A percentile compares a stretch with the other conserved stretches of the same genome.
Evolutionary conservation across 768 basidiomycete genomes (phyloP).

Genomic region (Amanita rubescens): DNA sequence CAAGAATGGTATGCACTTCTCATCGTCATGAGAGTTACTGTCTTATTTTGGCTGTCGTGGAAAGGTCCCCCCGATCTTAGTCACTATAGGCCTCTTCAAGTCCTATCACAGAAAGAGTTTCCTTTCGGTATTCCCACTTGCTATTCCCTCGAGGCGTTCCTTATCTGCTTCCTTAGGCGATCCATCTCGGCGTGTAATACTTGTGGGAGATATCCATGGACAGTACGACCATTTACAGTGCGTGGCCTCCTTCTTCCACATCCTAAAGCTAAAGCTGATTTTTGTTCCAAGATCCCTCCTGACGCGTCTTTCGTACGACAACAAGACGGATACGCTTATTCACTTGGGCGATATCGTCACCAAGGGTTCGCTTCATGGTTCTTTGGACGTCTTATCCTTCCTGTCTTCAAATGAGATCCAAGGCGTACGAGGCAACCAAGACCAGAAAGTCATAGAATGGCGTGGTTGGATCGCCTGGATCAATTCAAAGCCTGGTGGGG

Average conservation of each 20-base stretch:
- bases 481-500: constrained; percentile 32
- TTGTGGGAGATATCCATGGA: constrained; percentile 88
- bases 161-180: constrained; percentile 32
- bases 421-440: constrained; percentile 92
- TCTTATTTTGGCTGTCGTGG: background rate
- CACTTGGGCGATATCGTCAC: constrained; percentile 80
- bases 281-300: constrained; percentile 48
- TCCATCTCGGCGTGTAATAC: constrained; percentile 49
- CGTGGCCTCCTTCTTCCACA: background rate
- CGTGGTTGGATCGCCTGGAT: constrained; percentile 83
- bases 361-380: constrained; percentile 57
- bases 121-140: constrained; percentile 37
- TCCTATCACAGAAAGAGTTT: constrained; percentile 41
- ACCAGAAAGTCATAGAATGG: constrained; percentile 90
- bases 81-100: constrained; percentile 34
- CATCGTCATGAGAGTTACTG: background rate
- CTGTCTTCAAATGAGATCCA: constrained; percentile 56
- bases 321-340: constrained; percentile 58
- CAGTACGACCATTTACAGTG: constrained; percentile 64
- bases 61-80: constrained; percentile 51
- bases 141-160: background rate
- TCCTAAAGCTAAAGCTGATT: background rate
- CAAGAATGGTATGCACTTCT: background rate
- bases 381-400: constrained; percentile 55
- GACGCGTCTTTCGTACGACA: constrained; percentile 49